Evolutionary conservation across 106 monocot species (phyloP), one percentile per base, ranked within the genome.

Genomic region (Allium cepa): DNA sequence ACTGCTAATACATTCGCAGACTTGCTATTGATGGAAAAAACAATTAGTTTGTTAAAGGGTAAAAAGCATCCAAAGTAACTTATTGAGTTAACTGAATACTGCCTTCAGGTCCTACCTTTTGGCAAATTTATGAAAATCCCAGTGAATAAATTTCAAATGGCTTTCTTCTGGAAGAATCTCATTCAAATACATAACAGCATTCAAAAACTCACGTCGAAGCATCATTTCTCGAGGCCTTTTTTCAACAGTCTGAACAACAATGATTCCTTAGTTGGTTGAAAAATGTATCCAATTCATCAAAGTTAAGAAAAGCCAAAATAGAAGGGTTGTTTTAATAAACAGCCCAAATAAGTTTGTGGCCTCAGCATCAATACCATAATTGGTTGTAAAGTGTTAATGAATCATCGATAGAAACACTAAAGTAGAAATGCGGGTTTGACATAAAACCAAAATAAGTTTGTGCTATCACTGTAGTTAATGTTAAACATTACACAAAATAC

Each of bases 191-290:
- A 82, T 89, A 75, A 99, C 99, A 47, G 99, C 89, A 81, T 79
- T 79, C 63, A 85, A 77, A 83, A 87, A 99, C 70, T 99, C 93
- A 73, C 99, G 92, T 6, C 99, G 81, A n/a, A 99, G 66, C 92
- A 99, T 99, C 99, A 99, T 99, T 77, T 99, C 99, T 69, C 99
- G 86, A 64, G 99, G 99, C 70, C 99, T 90, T 90, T 99, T 99
- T 70, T 99, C 99, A 66, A 90, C 84, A 69, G 89, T 92, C 99
- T 99, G 63, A 77, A 92, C 55, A n/a, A 50, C 5, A 69, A 53
- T 49, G 7, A 9, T 18, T 59, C 71, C 8, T 27, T 59, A 50
- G 46, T 53, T 51, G 7, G 12, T 75, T 61, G 62, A 53, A 4
- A 67, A 26, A 58, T 26, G 8, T 13, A 53, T 7, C 46, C 11